phyloP scores from a whole-genome alignment of 176 grass and related monocot species.

The Stipa capillata region DNA sequence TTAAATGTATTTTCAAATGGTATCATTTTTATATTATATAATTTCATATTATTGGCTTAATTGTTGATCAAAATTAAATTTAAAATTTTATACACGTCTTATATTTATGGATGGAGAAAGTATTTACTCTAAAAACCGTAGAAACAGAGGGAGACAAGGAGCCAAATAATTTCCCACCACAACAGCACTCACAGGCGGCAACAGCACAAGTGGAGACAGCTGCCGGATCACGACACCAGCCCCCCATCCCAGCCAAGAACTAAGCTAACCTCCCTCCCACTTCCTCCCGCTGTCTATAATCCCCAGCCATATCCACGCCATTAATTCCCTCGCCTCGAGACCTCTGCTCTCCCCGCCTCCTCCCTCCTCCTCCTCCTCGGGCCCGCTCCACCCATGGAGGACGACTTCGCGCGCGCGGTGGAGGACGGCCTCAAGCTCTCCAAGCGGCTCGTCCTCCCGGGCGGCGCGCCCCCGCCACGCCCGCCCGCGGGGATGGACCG shows the following conservation, averaged over 20 bases:
- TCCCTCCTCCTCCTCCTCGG: not conserved
- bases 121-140: not conserved
- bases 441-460: slow-evolving; percentile 53
- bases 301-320: not conserved
- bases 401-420: slow-evolving; percentile 69
- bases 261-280: not conserved
- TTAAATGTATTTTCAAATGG: too few relatives aligned
- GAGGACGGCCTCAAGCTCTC: slow-evolving; percentile 84
- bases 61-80: too few relatives aligned
- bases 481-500: slow-evolving; percentile 48
- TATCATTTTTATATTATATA: too few relatives aligned
- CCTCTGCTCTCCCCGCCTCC: not conserved
- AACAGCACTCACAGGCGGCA: too few relatives aligned
- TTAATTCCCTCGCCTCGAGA: not conserved
- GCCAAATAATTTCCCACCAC: not conserved
- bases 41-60: too few relatives aligned
- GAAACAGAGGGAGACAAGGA: not conserved
- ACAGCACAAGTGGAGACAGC: too few relatives aligned
- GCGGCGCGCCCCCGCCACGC: slow-evolving; percentile 26
- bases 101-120: too few relatives aligned
- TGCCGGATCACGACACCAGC: too few relatives aligned
- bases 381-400: slow-evolving; percentile 27
- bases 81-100: too few relatives aligned
- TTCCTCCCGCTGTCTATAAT: not conserved
- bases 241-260: too few relatives aligned